Conservation (phyloP, 257 asterid species). For the Solanum chiquidenum region DNA sequence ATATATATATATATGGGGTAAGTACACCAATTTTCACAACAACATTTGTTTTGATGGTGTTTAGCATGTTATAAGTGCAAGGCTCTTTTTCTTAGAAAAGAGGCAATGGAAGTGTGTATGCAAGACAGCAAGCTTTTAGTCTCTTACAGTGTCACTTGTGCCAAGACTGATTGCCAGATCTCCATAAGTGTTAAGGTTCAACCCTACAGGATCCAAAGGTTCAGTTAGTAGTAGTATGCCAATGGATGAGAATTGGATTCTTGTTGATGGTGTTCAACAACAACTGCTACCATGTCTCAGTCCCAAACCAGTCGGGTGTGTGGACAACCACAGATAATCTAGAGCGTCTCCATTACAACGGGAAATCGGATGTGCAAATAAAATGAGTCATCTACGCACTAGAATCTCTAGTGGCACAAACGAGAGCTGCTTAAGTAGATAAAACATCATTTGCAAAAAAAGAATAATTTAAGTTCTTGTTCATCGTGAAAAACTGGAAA, state of each 20-base stretch:
- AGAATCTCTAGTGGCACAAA: neutral
- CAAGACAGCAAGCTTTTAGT: neutral
- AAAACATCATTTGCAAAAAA: neutral
- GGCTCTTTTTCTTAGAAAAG: neutral
- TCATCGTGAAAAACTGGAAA: neutral
- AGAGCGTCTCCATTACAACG: neutral
- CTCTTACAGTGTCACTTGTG: conserved; percentile 88
- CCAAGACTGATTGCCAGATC: conserved; percentile 94
- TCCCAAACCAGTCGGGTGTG: neutral
- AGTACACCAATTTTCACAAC: neutral
- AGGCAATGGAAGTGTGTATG: neutral
- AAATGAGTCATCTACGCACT: neutral
- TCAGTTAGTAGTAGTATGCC: neutral
- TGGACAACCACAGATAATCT: neutral
- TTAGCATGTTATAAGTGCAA: neutral
- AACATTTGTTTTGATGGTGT: neutral
- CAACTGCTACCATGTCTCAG: neutral
- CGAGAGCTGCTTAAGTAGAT: neutral
- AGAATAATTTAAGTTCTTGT: neutral
- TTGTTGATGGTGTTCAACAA: neutral
- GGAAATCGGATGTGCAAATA: neutral
- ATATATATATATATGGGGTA: neutral
- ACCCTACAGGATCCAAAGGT: conserved; percentile 29
- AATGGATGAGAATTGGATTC: neutral
- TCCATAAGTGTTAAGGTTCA: conserved; percentile 74